Evolutionary conservation across 805 yeast genomes (phyloP), one percentile per base, ranked within the genome.

Genomic region (Saccharomycopsis sp.): DNA sequence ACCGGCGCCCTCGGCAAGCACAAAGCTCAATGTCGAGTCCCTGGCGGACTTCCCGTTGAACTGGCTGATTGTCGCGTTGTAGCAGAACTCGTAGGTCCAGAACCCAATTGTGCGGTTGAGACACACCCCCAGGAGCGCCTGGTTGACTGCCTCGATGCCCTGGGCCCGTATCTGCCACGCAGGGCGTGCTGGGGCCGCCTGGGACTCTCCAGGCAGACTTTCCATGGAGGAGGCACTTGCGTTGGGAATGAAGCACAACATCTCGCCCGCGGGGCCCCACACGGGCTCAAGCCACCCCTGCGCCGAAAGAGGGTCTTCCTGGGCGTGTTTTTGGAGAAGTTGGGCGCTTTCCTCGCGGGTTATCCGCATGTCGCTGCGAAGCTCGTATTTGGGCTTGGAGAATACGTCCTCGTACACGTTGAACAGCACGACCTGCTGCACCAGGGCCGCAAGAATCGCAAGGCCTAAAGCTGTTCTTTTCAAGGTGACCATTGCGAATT

Each of bases 71-170:
- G 54, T 21, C 7, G 51, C 23, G 24, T 58, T 53, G 34, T 16
- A 61, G 29, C 63, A 61, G 29, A 55, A 41, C 47, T 58, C 56
- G 34, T 61, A 61, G 23, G 63, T 58, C 63, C 63, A 61, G 46
- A 55, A 61, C 20, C 44, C 55, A n/a, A 57, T 34, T 2, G 50
- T 51, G 15, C 44, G 20, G 15, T 57, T 41, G 7, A 56, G 15
- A 24, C 61, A 58, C 14, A 18, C 18, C 1, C 34, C 20, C 24
- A n/a, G 20, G 15, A 51, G 37, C 18, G 37, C 20, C 34, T 51
- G 15, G 3, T 51, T 51, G 8, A 56, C 14, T 1, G 46, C 52
- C 4, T 52, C 24, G 12, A 44, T 24, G 21, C 56, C 58, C 20
- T 24, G 9, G 12, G 40, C 23, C 15, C 41, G 15, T 12, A 53